Base-by-base conservation (phyloP, 495 filamentous ascomycete genomes). In the Penicillium bialowiezense region DNA sequence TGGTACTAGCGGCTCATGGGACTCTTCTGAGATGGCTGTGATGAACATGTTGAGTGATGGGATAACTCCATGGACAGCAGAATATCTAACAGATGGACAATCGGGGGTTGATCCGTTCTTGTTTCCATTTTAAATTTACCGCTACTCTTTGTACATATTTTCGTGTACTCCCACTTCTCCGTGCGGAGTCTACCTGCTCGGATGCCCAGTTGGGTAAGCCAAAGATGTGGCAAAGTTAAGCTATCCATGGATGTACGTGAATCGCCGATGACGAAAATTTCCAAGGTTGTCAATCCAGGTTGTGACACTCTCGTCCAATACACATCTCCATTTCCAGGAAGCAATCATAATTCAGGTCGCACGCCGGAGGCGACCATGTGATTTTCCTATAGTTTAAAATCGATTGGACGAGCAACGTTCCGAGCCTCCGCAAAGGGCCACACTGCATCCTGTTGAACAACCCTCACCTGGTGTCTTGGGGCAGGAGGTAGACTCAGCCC, bases 11-110 rank as follows among this genome's bases (percentile, higher is more conserved):
- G 52, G 48, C 4, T 24, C 38, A 0, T 59, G 52, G 56, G 56
- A 59, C 33, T 44, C 45, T 2, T 17, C 52, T 18, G 52, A 59
- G 15, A 34, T 52, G 32, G 56, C 51, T 5, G 41, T 55, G 2
- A 50, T 59, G 41, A 53, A 55, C 29, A 52, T 59, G 24, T 7
- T 59, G 5, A 49, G 52, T 20, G 52, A 53, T 12, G 48, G 56
- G 9, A 55, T 49, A 0, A 19, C 49, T 7, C 48, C 56, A 15
- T 55, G 56, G 56, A 50, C 56, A 8, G 45, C 44, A n/a, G 56
- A 59, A 18, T 59, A 59, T 41, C 28, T 59, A 15, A 55, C 52
- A 19, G 51, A 55, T 44, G 56, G 56, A 1, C 56, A 59, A 34
- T 55, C 56, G 7, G 48, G 52, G 1, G 48, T 59, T 5, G 56